Evolutionary conservation across 1,284 basidiomycete genomes (phyloP).

Genomic region (Phenoliferia sp.): DNA sequence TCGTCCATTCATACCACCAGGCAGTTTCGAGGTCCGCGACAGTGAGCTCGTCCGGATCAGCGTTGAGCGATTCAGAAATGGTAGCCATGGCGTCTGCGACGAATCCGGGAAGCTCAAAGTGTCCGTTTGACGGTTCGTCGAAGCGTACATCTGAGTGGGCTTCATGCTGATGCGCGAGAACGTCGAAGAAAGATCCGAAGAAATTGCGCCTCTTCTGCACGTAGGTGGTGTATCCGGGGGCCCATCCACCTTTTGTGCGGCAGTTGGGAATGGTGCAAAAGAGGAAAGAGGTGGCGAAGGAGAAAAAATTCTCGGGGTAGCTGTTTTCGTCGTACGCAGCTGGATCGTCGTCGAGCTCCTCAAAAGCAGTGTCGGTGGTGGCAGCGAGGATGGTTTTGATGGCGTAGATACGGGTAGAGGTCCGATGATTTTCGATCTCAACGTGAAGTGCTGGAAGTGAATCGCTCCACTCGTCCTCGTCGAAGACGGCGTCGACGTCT

Average conservation of each 20-base stretch:
- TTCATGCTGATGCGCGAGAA: conserved; percentile 17
- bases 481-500: not conserved
- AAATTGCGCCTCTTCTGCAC: not conserved
- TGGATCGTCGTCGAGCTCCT: not conserved
- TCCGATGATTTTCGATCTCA: not conserved
- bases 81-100: not conserved
- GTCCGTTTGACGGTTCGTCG: not conserved
- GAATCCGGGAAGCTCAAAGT: not conserved
- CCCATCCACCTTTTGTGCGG: not conserved
- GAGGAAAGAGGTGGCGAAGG: conserved; percentile 3
- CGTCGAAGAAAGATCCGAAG: conserved; percentile 2
- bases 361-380: not conserved
- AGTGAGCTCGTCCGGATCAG: not conserved
- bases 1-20: not conserved
- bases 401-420: not conserved
- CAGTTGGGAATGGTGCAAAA: not conserved
- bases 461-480: not conserved
- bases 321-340: not conserved
- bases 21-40: not conserved
- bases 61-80: not conserved
- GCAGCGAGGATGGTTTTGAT: conserved; percentile 9
- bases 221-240: not conserved
- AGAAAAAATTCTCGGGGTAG: conserved; percentile 8
- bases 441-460: not conserved
- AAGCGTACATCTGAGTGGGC: conserved; percentile 1